phyloP scores from a whole-genome alignment of 257 asterid genomes.

The Misopates orontium region DNA sequence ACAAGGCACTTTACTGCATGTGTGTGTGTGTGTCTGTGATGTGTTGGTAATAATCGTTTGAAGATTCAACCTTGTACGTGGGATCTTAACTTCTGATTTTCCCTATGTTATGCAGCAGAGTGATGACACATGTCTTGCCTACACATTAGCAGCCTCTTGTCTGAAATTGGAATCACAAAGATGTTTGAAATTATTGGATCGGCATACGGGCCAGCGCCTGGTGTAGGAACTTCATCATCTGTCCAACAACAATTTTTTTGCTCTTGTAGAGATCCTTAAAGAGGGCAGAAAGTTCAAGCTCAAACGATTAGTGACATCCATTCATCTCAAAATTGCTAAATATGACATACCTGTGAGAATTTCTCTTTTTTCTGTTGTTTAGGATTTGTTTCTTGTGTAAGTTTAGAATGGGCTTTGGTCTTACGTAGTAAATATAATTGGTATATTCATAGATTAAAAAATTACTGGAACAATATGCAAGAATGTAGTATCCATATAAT shows the following conservation, averaged over 20 bases:
- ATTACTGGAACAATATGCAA: too few relatives aligned
- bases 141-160: slow-evolving; percentile 82
- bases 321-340: slow-evolving; percentile 88
- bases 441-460: too few relatives aligned
- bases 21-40: too few relatives aligned
- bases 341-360: slow-evolving; percentile 68
- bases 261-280: slow-evolving; percentile 84
- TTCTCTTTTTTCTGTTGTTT: slow-evolving; percentile 11
- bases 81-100: slow-evolving; percentile 20
- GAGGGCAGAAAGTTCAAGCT: slow-evolving; percentile 84
- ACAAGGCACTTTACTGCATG: too few relatives aligned
- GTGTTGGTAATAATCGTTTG: too few relatives aligned
- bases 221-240: slow-evolving; percentile 68
- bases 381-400: not conserved
- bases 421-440: not conserved
- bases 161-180: slow-evolving; percentile 75
- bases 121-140: slow-evolving; percentile 91
- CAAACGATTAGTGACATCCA: slow-evolving; percentile 80
- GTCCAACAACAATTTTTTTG: slow-evolving; percentile 87
- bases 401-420: not conserved
- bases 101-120: slow-evolving; percentile 59
- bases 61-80: not conserved
- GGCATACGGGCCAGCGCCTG: slow-evolving; percentile 71
- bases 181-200: slow-evolving; percentile 79
- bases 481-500: too few relatives aligned